These are phyloP conservation scores for Acorus gramineus DNA, from an alignment of 106 monocot species.

Conservation along the genomic window DNA sequence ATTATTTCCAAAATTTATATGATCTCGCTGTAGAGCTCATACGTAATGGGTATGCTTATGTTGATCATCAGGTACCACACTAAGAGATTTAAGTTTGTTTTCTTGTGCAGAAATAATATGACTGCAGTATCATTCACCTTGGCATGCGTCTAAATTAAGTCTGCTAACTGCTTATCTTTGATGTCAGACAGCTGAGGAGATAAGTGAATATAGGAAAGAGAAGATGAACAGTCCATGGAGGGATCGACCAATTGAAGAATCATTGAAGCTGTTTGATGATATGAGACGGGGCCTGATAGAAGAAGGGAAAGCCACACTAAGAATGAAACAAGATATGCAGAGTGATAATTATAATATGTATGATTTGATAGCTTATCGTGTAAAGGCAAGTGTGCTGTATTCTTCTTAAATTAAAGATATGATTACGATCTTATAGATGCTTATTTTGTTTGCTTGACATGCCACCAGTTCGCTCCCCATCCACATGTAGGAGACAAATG, in stretches of 20 bases:
- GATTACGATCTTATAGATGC: too few relatives aligned
- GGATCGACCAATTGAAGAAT: conserved; percentile 78
- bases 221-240: conserved; percentile 97
- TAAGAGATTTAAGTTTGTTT: too few relatives aligned
- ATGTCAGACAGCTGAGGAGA: conserved; percentile 62
- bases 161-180: not conserved
- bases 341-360: conserved; percentile 98
- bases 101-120: too few relatives aligned
- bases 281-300: conserved; percentile 84
- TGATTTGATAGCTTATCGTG: conserved; percentile 95
- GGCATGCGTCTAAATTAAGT: not conserved
- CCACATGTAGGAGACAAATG: conserved; percentile 98
- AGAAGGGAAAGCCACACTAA: conserved; percentile 93
- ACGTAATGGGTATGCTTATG: conserved; percentile 66
- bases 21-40: conserved; percentile 82
- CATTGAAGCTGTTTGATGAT: conserved; percentile 75
- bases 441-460: not conserved
- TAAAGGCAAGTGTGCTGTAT: conserved; percentile 48
- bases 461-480: conserved; percentile 80
- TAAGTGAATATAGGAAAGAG: conserved; percentile 90
- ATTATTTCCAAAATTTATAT: conserved; percentile 84
- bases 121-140: too few relatives aligned
- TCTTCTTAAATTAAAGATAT: too few relatives aligned
- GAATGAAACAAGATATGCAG: conserved; percentile 97
- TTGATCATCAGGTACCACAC: conserved; percentile 83